Evolutionary conservation across 2,329 filamentous ascomycete genomes (phyloP).

Genomic region (Botryotinia narcissicola): DNA sequence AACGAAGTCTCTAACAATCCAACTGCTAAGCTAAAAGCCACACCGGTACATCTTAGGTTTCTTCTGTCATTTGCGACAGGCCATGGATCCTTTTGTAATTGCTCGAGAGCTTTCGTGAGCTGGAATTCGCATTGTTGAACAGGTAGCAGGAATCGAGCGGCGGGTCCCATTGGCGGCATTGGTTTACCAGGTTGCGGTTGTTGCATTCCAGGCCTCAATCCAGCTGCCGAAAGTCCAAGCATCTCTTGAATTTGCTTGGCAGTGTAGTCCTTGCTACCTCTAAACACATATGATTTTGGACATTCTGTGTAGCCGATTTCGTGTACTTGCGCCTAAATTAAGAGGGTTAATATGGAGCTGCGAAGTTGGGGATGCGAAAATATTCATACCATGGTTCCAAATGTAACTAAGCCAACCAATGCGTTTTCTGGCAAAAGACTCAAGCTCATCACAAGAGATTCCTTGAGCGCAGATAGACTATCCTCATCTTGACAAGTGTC

Average conservation of each 20-base stretch:
- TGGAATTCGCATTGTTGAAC: constrained; percentile 97
- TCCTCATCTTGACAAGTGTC: constrained; percentile 89
- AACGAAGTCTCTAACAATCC: constrained; percentile 92
- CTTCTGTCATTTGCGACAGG: constrained; percentile 92
- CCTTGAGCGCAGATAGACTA: constrained; percentile 77
- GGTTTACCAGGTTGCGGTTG: constrained; percentile 74
- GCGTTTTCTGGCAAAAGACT: constrained; percentile 78
- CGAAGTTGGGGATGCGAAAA: neutral
- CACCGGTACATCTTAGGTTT: constrained; percentile 86
- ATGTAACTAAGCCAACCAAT: constrained; percentile 80
- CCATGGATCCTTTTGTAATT: constrained; percentile 96
- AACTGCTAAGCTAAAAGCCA: constrained; percentile 92
- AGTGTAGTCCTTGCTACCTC: constrained; percentile 96
- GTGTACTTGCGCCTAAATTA: constrained; percentile 80
- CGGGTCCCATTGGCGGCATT: constrained; percentile 72
- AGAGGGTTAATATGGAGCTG: neutral
- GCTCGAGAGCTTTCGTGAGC: constrained; percentile 91
- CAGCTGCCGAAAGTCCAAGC: constrained; percentile 76
- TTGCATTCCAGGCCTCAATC: constrained; percentile 65
- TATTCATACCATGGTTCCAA: constrained; percentile 83
- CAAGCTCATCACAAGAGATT: constrained; percentile 82
- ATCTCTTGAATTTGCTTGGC: constrained; percentile 99
- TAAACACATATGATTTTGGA: constrained; percentile 97
- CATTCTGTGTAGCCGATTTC: constrained; percentile 98
- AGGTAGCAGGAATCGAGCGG: constrained; percentile 86